A percentile compares a stretch with the other conserved stretches of the same genome.
phyloP scores from a whole-genome alignment of 2,329 filamentous ascomycete genomes.

The Fonsecaea multimorphosa region DNA sequence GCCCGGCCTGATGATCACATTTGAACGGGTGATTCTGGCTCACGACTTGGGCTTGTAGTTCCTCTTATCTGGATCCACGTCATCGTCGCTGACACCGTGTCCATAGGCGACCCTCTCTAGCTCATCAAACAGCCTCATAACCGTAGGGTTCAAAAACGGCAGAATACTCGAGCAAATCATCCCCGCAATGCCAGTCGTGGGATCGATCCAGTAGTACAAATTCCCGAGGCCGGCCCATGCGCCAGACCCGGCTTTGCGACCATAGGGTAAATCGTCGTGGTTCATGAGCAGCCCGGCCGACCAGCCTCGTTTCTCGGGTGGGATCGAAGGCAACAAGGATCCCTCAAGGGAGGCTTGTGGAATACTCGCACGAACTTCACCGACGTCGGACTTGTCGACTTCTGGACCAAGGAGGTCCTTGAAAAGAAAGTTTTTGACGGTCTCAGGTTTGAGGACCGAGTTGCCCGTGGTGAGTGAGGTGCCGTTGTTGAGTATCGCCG shows the following conservation, averaged over 20 bases:
- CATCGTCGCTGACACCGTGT: constrained; percentile 14
- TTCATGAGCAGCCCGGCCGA: constrained; percentile 35
- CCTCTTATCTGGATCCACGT: constrained; percentile 13
- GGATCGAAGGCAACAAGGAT: constrained; percentile 26
- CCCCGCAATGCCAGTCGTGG: constrained; percentile 23
- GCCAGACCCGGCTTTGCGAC: constrained; percentile 31
- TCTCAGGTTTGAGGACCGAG: constrained; percentile 33
- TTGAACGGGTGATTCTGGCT: too few species aligned
- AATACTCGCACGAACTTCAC: constrained; percentile 21
- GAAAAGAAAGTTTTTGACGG: constrained; percentile 35
- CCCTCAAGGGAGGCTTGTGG: constrained; percentile 23
- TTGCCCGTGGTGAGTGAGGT: constrained; percentile 27
- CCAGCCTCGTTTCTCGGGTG: constrained; percentile 27
- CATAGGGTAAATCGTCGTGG: constrained; percentile 31
- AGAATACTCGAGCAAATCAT: constrained; percentile 26
- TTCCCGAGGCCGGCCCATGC: constrained; percentile 37
- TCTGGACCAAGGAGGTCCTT: constrained; percentile 28
- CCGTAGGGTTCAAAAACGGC: constrained; percentile 31
- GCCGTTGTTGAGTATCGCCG: constrained; percentile 33
- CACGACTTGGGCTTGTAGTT: constrained; percentile 16
- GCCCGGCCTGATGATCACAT: too few species aligned
- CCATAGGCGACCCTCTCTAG: constrained; percentile 36
- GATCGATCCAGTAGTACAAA: constrained; percentile 38
- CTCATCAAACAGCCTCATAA: constrained; percentile 32
- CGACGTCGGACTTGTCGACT: constrained; percentile 25